Percentiles rank a stretch among this genome's conserved stretches.
Conservation (phyloP, 768 basidiomycete genomes). For the Calocybe cyanea region DNA sequence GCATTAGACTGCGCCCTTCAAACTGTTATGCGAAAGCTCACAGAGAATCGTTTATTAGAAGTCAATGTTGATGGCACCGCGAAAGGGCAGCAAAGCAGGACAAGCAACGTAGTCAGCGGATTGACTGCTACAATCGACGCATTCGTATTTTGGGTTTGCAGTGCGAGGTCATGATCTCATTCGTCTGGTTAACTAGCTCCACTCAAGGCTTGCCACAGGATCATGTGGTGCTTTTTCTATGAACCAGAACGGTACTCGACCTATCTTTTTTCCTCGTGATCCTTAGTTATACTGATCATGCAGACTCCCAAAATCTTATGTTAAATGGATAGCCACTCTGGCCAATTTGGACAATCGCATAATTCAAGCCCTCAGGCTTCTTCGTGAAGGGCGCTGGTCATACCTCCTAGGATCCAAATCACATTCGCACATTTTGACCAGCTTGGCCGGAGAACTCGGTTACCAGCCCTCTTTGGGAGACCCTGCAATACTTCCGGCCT, state of each 20-base stretch:
- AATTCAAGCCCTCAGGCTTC: conserved; percentile 45
- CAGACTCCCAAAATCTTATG: conserved; percentile 62
- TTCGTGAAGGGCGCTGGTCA: conserved; percentile 57
- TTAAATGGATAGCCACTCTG: conserved; percentile 73
- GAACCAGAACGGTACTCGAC: conserved; percentile 57
- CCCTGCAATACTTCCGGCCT: conserved; percentile 53
- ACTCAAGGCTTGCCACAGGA: conserved; percentile 37
- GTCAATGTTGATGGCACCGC: not conserved
- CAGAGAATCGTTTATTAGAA: conserved; percentile 1
- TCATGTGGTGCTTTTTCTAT: conserved; percentile 90
- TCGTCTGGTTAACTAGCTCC: conserved; percentile 4
- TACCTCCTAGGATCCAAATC: conserved; percentile 44
- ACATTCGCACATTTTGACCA: conserved; percentile 37
- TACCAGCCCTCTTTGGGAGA: conserved; percentile 62
- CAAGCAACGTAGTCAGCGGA: conserved; percentile 19
- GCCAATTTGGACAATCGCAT: conserved; percentile 66
- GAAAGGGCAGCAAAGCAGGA: conserved; percentile 26
- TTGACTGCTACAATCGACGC: conserved; percentile 57
- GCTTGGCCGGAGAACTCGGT: conserved; percentile 53
- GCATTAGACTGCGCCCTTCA: conserved; percentile 65
- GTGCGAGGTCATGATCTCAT: conserved; percentile 53
- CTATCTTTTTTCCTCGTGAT: not conserved
- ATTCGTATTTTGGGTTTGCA: conserved; percentile 72
- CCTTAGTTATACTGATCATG: not conserved
- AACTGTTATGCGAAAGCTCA: conserved; percentile 35